Percentiles rank a stretch among this genome's conserved stretches.
Evolutionary conservation across 495 filamentous ascomycete species (phyloP).

Genomic region (Pyrenula massariospora): DNA sequence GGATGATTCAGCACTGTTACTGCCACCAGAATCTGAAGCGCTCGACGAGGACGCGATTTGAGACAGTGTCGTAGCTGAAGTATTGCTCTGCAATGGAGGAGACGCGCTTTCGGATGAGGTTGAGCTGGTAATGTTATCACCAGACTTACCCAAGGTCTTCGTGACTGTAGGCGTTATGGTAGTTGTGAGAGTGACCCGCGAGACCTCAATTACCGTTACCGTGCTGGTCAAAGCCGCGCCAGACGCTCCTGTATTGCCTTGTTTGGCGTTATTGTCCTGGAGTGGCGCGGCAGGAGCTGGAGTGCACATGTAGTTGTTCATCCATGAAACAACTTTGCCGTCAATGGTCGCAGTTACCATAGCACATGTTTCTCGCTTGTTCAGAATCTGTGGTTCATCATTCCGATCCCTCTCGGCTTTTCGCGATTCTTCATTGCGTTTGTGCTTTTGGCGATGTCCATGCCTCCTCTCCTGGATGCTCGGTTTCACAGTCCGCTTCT

Average conservation of each 20-base stretch:
- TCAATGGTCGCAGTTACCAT: conserved; percentile 50
- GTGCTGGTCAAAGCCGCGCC: not conserved
- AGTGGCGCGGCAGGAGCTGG: conserved; percentile 7
- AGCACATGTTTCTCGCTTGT: conserved; percentile 31
- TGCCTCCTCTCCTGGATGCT: conserved; percentile 21
- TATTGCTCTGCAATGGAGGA: not conserved
- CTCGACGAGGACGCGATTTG: not conserved
- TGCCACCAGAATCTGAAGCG: not conserved
- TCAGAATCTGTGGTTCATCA: conserved; percentile 2
- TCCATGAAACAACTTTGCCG: conserved; percentile 48
- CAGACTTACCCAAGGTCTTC: not conserved
- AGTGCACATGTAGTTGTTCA: conserved; percentile 46
- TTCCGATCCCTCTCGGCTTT: not conserved
- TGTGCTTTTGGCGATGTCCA: conserved; percentile 23
- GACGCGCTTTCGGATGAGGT: not conserved
- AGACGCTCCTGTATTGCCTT: not conserved
- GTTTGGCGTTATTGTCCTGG: not conserved
- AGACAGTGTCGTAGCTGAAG: not conserved
- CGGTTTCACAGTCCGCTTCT: conserved; percentile 16
- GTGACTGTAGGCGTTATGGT: not conserved
- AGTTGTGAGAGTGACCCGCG: not conserved
- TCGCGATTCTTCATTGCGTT: conserved; percentile 3
- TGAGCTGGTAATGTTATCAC: not conserved
- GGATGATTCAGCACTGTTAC: too few relatives aligned
- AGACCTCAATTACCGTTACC: not conserved